Evolutionary conservation across 441 rosid species (phyloP), one percentile per base, ranked within the genome.

Genomic region (Adansonia gregorii): DNA sequence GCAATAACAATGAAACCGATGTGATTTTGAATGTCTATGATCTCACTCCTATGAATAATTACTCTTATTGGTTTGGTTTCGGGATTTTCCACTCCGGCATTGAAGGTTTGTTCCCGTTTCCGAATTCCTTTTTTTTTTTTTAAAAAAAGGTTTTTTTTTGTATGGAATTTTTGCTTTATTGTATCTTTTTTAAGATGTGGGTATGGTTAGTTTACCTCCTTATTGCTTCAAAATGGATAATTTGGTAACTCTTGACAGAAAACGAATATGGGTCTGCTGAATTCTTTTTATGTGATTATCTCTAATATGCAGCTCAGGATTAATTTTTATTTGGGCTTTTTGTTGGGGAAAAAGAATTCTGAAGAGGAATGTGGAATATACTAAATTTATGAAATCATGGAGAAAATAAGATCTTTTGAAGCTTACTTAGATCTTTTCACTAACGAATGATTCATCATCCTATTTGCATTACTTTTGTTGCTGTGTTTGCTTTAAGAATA

Each of bases 81-180:
- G 99, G 99, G 74, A 91, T 96, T 22, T 96, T 92, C 80, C 98
- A 96, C 89, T 92, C 98, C 6, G 99, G 98, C 19, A 85, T 96
- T 80, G 92, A 96, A 84, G 98, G 99, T 92, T 54, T n/a, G 69
- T 76, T 20, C 17, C 12, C 64, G 52, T 72, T 70, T 46, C 64
- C 22, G 17, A 6, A 4, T 24, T 17, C 45, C 39, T 61, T 14
- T 61, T 31, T 10, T 58, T 12, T 11, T 15, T 72, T 24, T 77
- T 43, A 0, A 2, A 31, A 35, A 35, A 35, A 35, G 41, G 41
- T 35, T 35, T 35, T 59, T 4, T 67, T 41, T 79, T 45, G 58
- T 49, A 24, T 79, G 77, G 78, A 48, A 59, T 51, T 76, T 14
- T 72, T 58, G 72, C 19, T 27, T 66, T 63, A 58, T 45, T 15